Evolutionary conservation across 306 rosid genomes (phyloP).

Genomic region (Sindora glabra): DNA sequence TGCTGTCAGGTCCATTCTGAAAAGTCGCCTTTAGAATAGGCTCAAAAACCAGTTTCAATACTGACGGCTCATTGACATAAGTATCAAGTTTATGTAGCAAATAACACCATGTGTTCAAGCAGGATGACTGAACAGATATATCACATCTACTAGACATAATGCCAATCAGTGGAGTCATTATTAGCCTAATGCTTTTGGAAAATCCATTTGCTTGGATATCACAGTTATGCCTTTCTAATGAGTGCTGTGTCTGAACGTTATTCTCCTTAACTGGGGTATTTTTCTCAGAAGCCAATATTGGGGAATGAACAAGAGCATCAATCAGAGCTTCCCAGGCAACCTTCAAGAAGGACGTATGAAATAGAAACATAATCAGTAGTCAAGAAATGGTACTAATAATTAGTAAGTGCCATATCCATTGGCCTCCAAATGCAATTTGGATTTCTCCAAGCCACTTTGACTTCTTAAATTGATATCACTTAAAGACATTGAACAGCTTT

Average conservation of each 20-base stretch:
- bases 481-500: not conserved
- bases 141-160: slow-evolving; percentile 60
- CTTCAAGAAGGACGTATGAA: slow-evolving; percentile 23
- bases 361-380: not conserved
- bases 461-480: not conserved
- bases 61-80: slow-evolving; percentile 39
- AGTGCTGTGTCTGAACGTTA: slow-evolving; percentile 14
- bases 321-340: slow-evolving; percentile 89
- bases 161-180: slow-evolving; percentile 78
- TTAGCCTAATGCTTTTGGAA: slow-evolving; percentile 60
- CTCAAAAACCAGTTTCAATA: slow-evolving; percentile 42
- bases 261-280: slow-evolving; percentile 20
- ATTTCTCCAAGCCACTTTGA: not conserved
- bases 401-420: not conserved
- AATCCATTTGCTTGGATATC: slow-evolving; percentile 39
- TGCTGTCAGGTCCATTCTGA: slow-evolving; percentile 49
- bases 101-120: slow-evolving; percentile 78
- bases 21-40: slow-evolving; percentile 63
- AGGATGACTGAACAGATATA: slow-evolving; percentile 54
- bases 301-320: slow-evolving; percentile 61
- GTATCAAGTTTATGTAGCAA: slow-evolving; percentile 66
- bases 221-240: slow-evolving; percentile 5
- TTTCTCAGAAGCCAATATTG: slow-evolving; percentile 21
- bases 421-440: not conserved
- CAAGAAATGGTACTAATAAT: not conserved